Evolutionary conservation across 192 early-diverging fungal genomes (phyloP).

Genomic region (Phycomyces nitens): DNA sequence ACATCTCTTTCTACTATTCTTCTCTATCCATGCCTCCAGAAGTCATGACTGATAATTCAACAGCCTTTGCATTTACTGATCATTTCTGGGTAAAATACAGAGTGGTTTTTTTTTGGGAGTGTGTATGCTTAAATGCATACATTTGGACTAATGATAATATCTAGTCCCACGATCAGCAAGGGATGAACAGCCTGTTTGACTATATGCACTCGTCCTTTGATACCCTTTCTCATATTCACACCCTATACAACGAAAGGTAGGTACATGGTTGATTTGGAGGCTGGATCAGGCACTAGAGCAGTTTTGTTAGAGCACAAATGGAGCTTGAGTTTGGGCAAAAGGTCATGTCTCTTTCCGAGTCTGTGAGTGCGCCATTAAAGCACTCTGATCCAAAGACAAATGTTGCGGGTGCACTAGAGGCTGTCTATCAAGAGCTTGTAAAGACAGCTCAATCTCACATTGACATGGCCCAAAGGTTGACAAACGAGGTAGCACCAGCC

Average conservation of each 20-base stretch:
- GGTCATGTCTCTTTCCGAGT: neutral
- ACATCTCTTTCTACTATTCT: neutral
- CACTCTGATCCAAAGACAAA: neutral
- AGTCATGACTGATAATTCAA: neutral
- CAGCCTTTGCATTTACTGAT: neutral
- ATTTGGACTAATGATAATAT: neutral
- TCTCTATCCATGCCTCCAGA: neutral
- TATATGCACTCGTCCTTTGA: constrained; percentile 7
- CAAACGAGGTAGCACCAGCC: constrained; percentile 3
- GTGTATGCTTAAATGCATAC: neutral
- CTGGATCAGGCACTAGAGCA: too few species aligned
- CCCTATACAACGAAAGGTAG: constrained; percentile 17
- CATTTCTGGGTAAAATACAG: neutral
- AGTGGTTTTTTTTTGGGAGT: neutral
- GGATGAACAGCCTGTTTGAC: constrained; percentile 11
- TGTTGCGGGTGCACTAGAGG: neutral
- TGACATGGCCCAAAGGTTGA: constrained; percentile 11
- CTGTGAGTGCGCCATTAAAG: neutral
- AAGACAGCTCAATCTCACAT: constrained; percentile 19
- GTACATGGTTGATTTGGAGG: too few species aligned
- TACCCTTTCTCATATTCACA: constrained; percentile 1
- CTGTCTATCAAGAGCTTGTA: constrained; percentile 13
- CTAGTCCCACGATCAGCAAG: constrained; percentile 6
- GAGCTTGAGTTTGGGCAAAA: constrained; percentile 18
- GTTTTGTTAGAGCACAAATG: constrained; percentile 8